phyloP scores from a whole-genome alignment of 2,329 filamentous ascomycete species.

The Trichoderma simmonsii region DNA sequence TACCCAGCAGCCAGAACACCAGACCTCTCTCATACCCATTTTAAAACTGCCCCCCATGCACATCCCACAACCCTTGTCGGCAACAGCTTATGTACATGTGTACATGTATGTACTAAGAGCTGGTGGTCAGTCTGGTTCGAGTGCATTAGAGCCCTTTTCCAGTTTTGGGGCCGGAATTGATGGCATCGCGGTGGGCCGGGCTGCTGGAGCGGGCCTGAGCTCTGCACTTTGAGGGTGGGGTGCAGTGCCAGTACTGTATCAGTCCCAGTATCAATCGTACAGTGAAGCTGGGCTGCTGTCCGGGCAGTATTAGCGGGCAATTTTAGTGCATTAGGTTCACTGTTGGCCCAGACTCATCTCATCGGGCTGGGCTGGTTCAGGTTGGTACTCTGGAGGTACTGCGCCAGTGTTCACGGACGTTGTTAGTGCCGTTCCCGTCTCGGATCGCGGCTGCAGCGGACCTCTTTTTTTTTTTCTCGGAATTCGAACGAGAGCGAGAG shows the following conservation, averaged over 20 bases:
- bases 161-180: neutral
- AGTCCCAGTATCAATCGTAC: no score
- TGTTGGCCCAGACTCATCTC: neutral
- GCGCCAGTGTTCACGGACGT: neutral
- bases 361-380: no score
- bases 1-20: neutral
- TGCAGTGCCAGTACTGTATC: neutral
- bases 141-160: neutral
- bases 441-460: constrained; percentile 11
- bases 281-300: neutral
- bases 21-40: neutral
- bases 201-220: neutral
- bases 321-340: neutral
- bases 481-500: neutral
- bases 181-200: neutral
- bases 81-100: neutral
- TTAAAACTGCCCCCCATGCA: neutral
- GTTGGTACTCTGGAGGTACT: neutral
- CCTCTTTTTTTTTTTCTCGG: neutral
- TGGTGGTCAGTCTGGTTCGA: neutral
- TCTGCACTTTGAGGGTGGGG: neutral
- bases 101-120: neutral
- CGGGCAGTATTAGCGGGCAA: neutral
- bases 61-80: neutral
- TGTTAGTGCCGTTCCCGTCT: neutral